Base-by-base conservation (phyloP, 805 yeast genomes). In the Kodamaea jinghongensis region DNA sequence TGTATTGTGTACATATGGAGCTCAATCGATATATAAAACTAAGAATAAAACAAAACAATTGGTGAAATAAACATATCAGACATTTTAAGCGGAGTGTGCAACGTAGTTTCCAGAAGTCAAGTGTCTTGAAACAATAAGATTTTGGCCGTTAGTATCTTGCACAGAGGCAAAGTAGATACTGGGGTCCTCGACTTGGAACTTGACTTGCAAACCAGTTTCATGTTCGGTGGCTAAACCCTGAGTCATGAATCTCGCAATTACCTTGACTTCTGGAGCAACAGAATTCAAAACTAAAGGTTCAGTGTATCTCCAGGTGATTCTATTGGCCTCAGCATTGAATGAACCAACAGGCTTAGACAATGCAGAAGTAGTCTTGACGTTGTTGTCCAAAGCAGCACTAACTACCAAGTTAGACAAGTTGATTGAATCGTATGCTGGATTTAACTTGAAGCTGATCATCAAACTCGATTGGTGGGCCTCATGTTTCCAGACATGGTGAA, bases 271-370 rank as follows among this genome's bases (percentile, higher is more conserved):
- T 23, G 39, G 44, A 6, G 28, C 37, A 4, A 29, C 31, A 5
- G 61, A 60, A 15, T 46, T 42, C 42, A 77, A 67, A 4, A 47
- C 51, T 27, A 76, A 47, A 3, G 78, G 72, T 7, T 61, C 46
- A 20, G 51, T 45, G 50, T 80, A 79, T 56, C 84, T 78, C 96
- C 97, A 90, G 0, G 93, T 83, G 42, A 93, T 82, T 62, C 97
- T 78, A 50, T 79, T 83, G 55, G 79, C 81, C 38, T 89, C 97
- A 54, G 79, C 83, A 62, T 83, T 87, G 71, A 89, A 91, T 1
- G 95, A 78, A 42, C 97, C 98, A 41, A 85, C 81, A 4, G 99
- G 99, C 58, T 86, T 87, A 3, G 96, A 84, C 45, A 89, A 80
- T 1, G 96, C 97, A 14, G 82, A 71, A 1, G 80, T 66, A 3